phyloP scores from a whole-genome alignment of 257 asterid species.

The Fraxinus excelsior region DNA sequence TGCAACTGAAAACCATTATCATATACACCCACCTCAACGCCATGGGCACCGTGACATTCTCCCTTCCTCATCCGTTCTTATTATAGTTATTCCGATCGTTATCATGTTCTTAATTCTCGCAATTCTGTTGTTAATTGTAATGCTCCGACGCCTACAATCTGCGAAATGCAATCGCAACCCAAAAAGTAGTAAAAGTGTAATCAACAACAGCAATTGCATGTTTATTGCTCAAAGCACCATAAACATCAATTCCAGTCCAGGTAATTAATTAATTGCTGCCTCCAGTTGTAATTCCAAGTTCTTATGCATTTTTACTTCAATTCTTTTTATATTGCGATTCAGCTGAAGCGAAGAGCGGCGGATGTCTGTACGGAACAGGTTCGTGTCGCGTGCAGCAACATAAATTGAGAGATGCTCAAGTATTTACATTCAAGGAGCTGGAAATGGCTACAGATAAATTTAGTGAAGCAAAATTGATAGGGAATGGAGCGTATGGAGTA shows the following conservation, averaged over 20 bases:
- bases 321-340: not conserved
- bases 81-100: conserved; percentile 55
- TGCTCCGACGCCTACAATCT: conserved; percentile 62
- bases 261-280: conserved; percentile 24
- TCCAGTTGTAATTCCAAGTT: not conserved
- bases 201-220: conserved; percentile 47
- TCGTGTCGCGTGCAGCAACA: conserved; percentile 29
- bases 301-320: not conserved
- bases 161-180: conserved; percentile 25
- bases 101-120: conserved; percentile 56
- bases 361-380: conserved; percentile 55
- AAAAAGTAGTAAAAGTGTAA: conserved; percentile 28
- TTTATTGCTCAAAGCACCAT: conserved; percentile 61
- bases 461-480: conserved; percentile 49
- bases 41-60: conserved; percentile 37
- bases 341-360: conserved; percentile 38
- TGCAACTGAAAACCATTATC: conserved; percentile 25
- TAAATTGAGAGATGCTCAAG: conserved; percentile 56
- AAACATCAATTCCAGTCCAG: conserved; percentile 50
- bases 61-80: conserved; percentile 55
- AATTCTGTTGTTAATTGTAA: conserved; percentile 40
- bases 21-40: conserved; percentile 14
- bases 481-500: conserved; percentile 46
- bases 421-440: conserved; percentile 60
- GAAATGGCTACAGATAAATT: conserved; percentile 67